These are phyloP conservation scores for Zymoseptoria brevis DNA, from an alignment of 2,329 filamentous ascomycete species.

Conservation along the genomic window DNA sequence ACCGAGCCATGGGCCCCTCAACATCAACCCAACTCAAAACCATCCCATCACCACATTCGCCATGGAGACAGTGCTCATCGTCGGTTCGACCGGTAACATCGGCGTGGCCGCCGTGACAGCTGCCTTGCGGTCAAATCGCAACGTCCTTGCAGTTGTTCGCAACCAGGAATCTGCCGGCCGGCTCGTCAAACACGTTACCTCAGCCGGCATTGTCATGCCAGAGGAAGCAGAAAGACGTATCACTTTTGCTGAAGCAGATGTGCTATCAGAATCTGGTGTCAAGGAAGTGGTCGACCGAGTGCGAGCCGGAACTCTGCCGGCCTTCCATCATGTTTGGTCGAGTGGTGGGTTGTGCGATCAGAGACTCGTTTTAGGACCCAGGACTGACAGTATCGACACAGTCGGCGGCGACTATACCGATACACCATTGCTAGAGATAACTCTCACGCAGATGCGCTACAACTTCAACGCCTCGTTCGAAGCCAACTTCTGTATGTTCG, in stretches of 20 bases:
- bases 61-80: slow-evolving; percentile 29
- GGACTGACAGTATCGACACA: slow-evolving; percentile 15
- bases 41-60: background rate
- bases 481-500: slow-evolving; percentile 25
- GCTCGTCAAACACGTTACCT: slow-evolving; percentile 25
- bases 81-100: slow-evolving; percentile 35
- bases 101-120: slow-evolving; percentile 29
- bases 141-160: slow-evolving; percentile 33
- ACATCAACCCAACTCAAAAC: too few species aligned
- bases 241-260: slow-evolving; percentile 24
- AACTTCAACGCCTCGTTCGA: slow-evolving; percentile 21
- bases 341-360: background rate
- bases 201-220: slow-evolving; percentile 23
- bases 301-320: slow-evolving; percentile 27
- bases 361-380: slow-evolving; percentile 11
- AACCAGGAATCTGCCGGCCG: slow-evolving; percentile 30
- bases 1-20: too few species aligned
- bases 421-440: slow-evolving; percentile 16
- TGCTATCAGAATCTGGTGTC: slow-evolving; percentile 26
- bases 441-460: slow-evolving; percentile 10
- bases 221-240: slow-evolving; percentile 4
- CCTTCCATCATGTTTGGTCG: slow-evolving; percentile 33
- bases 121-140: slow-evolving; percentile 24
- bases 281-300: slow-evolving; percentile 30
- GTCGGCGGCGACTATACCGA: slow-evolving; percentile 23